A percentile compares a stretch with the other conserved stretches of the same genome.
Evolutionary conservation across 495 filamentous ascomycete genomes (phyloP).

Genomic region (Podospora tetraspora): DNA sequence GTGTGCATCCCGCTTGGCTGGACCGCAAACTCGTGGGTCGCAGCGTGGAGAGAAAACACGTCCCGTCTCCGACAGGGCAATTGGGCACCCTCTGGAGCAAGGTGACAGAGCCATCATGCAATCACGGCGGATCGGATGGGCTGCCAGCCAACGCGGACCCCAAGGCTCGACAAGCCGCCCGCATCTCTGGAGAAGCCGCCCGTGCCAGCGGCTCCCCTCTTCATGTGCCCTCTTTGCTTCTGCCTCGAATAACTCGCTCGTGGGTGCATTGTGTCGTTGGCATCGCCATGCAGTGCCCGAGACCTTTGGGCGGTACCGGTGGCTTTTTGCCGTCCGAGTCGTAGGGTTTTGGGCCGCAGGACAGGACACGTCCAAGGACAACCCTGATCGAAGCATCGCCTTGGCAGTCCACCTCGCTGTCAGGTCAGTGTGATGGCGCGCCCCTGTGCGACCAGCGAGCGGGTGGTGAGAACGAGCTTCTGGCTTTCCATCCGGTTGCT

Average conservation of each 20-base stretch:
- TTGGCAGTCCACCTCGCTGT: background rate
- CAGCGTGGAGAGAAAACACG: slow-evolving; percentile 12
- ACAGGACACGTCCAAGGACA: background rate
- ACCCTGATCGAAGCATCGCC: background rate
- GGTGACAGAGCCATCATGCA: slow-evolving; percentile 15
- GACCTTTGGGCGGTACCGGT: background rate
- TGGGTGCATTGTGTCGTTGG: background rate
- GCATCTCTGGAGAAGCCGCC: background rate
- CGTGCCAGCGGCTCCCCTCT: slow-evolving; percentile 1
- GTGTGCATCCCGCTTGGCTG: slow-evolving; percentile 13
- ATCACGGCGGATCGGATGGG: slow-evolving; percentile 10
- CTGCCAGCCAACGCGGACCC: slow-evolving; percentile 8
- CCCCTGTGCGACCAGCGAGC: background rate
- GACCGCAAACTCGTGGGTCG: slow-evolving; percentile 10
- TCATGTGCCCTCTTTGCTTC: slow-evolving; percentile 1
- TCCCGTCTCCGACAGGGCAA: slow-evolving; percentile 19
- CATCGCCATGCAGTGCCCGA: slow-evolving; percentile 3
- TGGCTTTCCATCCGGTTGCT: background rate
- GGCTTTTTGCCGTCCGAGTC: background rate
- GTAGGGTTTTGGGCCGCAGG: slow-evolving; percentile 10
- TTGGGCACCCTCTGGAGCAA: slow-evolving; percentile 8
- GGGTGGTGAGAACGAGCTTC: background rate
- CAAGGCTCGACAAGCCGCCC: slow-evolving; percentile 1
- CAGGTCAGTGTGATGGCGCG: background rate
- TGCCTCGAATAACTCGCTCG: slow-evolving; percentile 1